Percentiles rank a stretch among this genome's conserved stretches.
Conservation (phyloP, 1,284 basidiomycete species). For the Cryptococcus neoformans region DNA sequence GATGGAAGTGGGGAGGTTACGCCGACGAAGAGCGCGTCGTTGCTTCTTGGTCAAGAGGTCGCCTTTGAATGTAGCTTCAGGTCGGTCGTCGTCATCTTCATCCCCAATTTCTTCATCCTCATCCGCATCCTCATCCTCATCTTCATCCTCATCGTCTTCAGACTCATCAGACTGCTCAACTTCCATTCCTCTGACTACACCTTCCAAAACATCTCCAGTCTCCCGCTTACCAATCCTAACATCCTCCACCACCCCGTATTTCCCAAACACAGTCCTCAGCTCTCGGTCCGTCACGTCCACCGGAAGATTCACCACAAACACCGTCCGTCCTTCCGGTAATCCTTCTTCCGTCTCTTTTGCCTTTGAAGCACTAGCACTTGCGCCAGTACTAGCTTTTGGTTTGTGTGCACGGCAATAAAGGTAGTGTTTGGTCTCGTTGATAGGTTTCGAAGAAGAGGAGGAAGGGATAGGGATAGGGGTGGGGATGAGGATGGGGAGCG, state of each 20-base stretch:
- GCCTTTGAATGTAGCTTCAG: constrained; percentile 51
- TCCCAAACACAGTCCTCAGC: constrained; percentile 66
- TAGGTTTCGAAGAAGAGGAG: constrained; percentile 18
- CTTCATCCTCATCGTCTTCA: constrained; percentile 45
- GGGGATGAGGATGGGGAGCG: constrained; percentile 29
- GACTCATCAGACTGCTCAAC: constrained; percentile 27
- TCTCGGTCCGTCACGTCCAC: constrained; percentile 78
- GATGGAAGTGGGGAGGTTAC: constrained; percentile 58
- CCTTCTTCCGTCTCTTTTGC: constrained; percentile 51
- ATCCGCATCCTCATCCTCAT: constrained; percentile 28
- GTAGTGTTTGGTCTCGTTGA: constrained; percentile 29
- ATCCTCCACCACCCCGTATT: constrained; percentile 69
- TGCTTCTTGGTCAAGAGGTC: constrained; percentile 45
- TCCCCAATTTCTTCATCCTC: constrained; percentile 48
- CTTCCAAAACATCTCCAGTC: constrained; percentile 33
- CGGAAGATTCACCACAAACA: constrained; percentile 82
- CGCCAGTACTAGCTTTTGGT: background rate
- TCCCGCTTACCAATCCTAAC: constrained; percentile 56
- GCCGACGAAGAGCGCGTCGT: constrained; percentile 17
- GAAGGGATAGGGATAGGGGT: constrained; percentile 34
- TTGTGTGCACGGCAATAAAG: constrained; percentile 39
- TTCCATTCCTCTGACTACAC: constrained; percentile 27
- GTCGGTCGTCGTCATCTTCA: background rate
- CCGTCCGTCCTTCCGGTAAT: constrained; percentile 65
- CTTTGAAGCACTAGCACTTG: constrained; percentile 10